Base-by-base conservation (phyloP, 2,329 filamentous ascomycete species). In the Fusarium bulbicola region DNA sequence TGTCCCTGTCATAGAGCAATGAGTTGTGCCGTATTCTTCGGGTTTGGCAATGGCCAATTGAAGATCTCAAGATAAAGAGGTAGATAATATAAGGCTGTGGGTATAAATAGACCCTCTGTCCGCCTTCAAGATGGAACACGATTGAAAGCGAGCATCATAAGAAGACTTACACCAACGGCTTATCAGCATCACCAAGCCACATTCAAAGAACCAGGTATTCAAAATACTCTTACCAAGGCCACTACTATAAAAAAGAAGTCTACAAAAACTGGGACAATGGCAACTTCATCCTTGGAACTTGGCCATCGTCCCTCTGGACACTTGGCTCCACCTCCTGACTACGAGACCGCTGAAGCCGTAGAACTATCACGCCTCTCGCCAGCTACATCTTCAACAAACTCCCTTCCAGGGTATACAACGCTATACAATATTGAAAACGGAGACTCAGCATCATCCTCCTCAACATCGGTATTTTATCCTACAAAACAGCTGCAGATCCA, bases 401-500 rank as follows among this genome's bases (percentile, higher is more conserved):
- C 80, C 5, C 79, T 78, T 1, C 80, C 80, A 6, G 61, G 64
- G 24, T 82, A 81, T 49, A 70, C 68, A 56, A 59, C 63, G 15
- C 52, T 66, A 20, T 71, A 69, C 39, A 56, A 56, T 4, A 43
- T 68, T 21, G 20, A 36, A 2, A 30, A 26, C 5, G n/a, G 9
- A 47, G 54, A 24, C 24, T 39, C 37, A 10, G n/a, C 66, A 16
- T 59, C 67, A 13, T 56, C 68, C 20, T 68, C 68, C 7, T 24
- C 64, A 34, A 54, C 60, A 26, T 36, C 66, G 1, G 66, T 53
- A 54, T 88, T 89, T 78, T 68, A 62, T 13, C 81, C 86, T 6
- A 85, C 85, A 3, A 79, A 80, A 28, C 80, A 82, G 16, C 81
- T 89, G 30, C 86, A 88, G 68, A 84, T 90, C 73, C 82, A 87